These are phyloP conservation scores for Nicotiana knightiana DNA, from an alignment of 257 asterid genomes.

Conservation along the genomic window DNA sequence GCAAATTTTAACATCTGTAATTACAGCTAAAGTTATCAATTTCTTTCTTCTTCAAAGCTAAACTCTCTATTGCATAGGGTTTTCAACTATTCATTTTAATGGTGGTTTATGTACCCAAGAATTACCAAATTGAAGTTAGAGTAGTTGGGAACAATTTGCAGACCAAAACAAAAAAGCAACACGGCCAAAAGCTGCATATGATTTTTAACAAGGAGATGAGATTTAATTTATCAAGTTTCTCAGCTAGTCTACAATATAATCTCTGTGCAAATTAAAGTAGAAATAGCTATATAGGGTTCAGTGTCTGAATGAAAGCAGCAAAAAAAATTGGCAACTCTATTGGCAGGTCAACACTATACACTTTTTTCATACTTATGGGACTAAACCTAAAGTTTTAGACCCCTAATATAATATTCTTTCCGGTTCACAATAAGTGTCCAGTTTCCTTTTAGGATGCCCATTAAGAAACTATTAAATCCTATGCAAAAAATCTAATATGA, in stretches of 20 bases:
- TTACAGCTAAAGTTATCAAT: neutral
- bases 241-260: neutral
- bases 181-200: slow-evolving; percentile 26
- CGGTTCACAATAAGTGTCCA: too few relatives aligned
- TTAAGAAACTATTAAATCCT: too few relatives aligned
- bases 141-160: slow-evolving; percentile 4
- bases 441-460: too few relatives aligned
- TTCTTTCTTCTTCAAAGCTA: neutral
- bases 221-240: slow-evolving; percentile 4
- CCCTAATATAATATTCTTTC: neutral
- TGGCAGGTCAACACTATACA: slow-evolving; percentile 54
- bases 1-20: too few relatives aligned
- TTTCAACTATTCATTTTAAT: neutral
- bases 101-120: slow-evolving; percentile 10
- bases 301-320: slow-evolving; percentile 12
- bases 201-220: slow-evolving; percentile 14
- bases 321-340: slow-evolving; percentile 33
- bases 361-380: neutral
- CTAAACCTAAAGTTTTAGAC: slow-evolving; percentile 4
- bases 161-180: neutral
- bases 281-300: neutral
- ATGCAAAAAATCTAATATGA: too few relatives aligned
- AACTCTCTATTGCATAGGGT: neutral
- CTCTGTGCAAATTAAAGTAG: slow-evolving; percentile 1
- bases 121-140: slow-evolving; percentile 8